These are phyloP conservation scores for Chlamydomonas eustigma DNA, from an alignment of 139 green algal species.

Conservation along the genomic window DNA sequence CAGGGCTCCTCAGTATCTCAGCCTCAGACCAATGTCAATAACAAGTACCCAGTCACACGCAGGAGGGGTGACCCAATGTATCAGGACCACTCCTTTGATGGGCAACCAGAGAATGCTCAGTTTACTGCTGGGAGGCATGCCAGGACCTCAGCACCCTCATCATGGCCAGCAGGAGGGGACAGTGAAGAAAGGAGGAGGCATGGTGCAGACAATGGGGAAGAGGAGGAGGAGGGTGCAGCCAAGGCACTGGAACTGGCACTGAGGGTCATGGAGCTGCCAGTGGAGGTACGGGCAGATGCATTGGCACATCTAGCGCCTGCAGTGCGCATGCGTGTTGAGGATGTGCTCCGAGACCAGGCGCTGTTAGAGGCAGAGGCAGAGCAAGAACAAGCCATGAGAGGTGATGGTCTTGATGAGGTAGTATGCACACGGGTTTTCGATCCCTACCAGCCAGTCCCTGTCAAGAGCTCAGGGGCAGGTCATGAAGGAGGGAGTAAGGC, in stretches of 20 bases:
- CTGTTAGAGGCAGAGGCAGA: constrained; percentile 12
- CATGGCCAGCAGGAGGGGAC: no score
- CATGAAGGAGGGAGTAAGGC: no score
- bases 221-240: background rate
- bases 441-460: no score
- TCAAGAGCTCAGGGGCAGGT: no score
- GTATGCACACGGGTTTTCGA: no score
- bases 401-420: no score
- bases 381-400: background rate
- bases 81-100: background rate
- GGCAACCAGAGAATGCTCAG: no score
- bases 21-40: no score
- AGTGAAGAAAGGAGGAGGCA: no score
- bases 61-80: background rate
- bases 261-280: background rate
- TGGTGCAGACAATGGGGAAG: background rate
- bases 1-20: background rate
- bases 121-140: no score
- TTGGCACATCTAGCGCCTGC: background rate
- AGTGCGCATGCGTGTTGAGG: background rate
- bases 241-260: background rate
- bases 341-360: background rate
- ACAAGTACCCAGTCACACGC: no score
- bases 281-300: background rate
- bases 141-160: no score